phyloP scores from a whole-genome alignment of 139 green algal species.

The Picocystis salinarum region DNA sequence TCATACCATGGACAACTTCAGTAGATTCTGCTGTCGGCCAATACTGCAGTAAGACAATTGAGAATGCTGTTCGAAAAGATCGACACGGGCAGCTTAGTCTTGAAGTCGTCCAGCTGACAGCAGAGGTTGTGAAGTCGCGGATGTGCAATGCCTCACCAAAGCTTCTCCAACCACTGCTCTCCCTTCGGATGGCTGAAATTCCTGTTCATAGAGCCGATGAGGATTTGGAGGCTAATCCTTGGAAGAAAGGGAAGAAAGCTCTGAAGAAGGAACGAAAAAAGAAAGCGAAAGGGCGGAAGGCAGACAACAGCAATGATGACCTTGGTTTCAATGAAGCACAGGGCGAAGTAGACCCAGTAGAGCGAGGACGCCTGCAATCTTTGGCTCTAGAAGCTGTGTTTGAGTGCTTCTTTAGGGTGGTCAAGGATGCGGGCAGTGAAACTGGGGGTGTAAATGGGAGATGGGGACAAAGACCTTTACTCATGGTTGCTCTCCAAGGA shows the following conservation, averaged over 20 bases:
- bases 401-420: constrained; percentile 26
- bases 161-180: constrained; percentile 8
- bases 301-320: constrained; percentile 10
- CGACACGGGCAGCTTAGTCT: constrained; percentile 17
- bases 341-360: background rate
- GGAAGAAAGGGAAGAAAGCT: constrained; percentile 5
- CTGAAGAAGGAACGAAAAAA: constrained; percentile 19
- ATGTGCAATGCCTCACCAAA: constrained; percentile 31
- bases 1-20: constrained; percentile 44
- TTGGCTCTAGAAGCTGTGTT: constrained; percentile 19
- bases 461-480: constrained; percentile 14
- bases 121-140: constrained; percentile 51
- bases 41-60: constrained; percentile 1
- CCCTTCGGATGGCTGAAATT: constrained; percentile 11
- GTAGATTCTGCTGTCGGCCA: constrained; percentile 20
- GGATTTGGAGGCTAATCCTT: too few species aligned
- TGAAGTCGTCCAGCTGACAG: constrained; percentile 68
- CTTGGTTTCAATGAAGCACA: constrained; percentile 15
- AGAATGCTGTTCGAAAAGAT: constrained; percentile 9
- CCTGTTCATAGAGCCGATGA: too few species aligned
- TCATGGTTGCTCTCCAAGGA: constrained; percentile 13
- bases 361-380: constrained; percentile 15
- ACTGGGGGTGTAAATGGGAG: background rate
- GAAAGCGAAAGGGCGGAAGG: constrained; percentile 6
- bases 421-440: constrained; percentile 14